Percentiles rank a stretch among this genome's conserved stretches.
Conservation (phyloP, 495 filamentous ascomycete genomes). For the Physcia stellaris region DNA sequence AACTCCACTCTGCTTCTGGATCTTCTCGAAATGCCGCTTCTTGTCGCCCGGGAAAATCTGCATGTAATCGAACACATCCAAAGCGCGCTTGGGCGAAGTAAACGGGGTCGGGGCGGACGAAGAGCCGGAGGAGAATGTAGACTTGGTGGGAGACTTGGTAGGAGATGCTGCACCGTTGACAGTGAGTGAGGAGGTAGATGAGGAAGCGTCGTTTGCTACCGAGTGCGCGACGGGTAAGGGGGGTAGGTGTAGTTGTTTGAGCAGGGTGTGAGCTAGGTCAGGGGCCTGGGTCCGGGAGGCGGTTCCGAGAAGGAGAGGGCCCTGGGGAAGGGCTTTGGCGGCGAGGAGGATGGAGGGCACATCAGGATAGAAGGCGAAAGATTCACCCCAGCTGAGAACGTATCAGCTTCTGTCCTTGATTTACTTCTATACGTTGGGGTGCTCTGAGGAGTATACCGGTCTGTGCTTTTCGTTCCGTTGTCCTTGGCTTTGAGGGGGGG, state of each 20-base stretch:
- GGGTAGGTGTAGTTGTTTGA: conserved; percentile 58
- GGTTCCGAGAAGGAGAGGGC: conserved; percentile 51
- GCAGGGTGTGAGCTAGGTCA: conserved; percentile 66
- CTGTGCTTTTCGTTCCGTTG: conserved; percentile 38
- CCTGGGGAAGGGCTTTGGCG: conserved; percentile 26
- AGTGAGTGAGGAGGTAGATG: conserved; percentile 1
- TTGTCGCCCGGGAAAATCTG: conserved; percentile 89
- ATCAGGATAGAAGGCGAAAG: conserved; percentile 69
- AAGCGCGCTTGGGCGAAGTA: conserved; percentile 34
- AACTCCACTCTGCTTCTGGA: conserved; percentile 51
- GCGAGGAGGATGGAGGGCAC: conserved; percentile 58
- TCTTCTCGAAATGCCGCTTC: conserved; percentile 62
- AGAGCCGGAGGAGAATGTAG: conserved; percentile 10
- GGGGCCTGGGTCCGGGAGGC: conserved; percentile 77
- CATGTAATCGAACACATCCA: conserved; percentile 67
- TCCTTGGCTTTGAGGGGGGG: conserved; percentile 58
- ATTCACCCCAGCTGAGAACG: conserved; percentile 50
- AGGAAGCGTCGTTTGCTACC: conserved; percentile 21
- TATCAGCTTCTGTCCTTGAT: background rate
- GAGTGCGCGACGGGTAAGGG: conserved; percentile 29
- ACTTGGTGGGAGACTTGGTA: conserved; percentile 5
- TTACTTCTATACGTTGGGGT: background rate
- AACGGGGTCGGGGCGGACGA: conserved; percentile 7
- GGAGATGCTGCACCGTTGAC: conserved; percentile 2
- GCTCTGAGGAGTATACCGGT: conserved; percentile 23